Base-by-base conservation (phyloP, 306 rosid species). In the Casuarina glauca region DNA sequence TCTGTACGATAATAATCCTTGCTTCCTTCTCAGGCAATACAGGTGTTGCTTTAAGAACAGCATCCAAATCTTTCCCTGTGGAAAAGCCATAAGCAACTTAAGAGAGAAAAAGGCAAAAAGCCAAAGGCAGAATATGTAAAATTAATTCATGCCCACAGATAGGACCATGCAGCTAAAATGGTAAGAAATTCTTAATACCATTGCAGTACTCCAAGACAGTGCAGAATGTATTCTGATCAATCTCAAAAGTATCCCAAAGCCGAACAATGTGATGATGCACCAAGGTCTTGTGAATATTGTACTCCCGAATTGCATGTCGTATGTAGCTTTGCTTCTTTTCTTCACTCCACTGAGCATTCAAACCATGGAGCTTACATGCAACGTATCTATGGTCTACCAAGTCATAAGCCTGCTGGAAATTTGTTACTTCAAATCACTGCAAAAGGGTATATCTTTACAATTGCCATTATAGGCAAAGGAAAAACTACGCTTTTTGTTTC, bases 381-480 rank as follows among this genome's bases (percentile, higher is more conserved):
- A 96, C 98, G 9, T 96, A 96, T 85, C 98, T 96, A 86, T 96
- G 98, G 73, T 91, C 98, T 79, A 91, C 90, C 93, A 96, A 91
- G 82, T 96, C 99, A 82, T 88, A 96, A 85, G 99, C 99, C 99
- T 93, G 98, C 96, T 82, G 94, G 93, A 96, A 96, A 93, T 85
- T 91, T 91, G 93, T 91, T 84, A 96, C 97, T 93, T 96, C 97
- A 96, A 87, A 90, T 93, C 93, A 89, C 98, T 86, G 97, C 92
- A 93, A 93, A 91, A 93, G 85, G 94, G 76, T 89, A 85, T 90
- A 73, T 88, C 87, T 82, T 91, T 90, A 96, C 94, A 79, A 81
- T 83, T 87, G 91, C 97, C 98, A 86, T 85, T 82, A 76, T 17
- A 83, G 98, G 97, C 99, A 82, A 89, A 84, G 82, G 78, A 84